A percentile compares a stretch with the other conserved stretches of the same genome.
These are phyloP conservation scores for Plasmopara viticola DNA, from an alignment of 352 stramenopile species.

Conservation along the genomic window DNA sequence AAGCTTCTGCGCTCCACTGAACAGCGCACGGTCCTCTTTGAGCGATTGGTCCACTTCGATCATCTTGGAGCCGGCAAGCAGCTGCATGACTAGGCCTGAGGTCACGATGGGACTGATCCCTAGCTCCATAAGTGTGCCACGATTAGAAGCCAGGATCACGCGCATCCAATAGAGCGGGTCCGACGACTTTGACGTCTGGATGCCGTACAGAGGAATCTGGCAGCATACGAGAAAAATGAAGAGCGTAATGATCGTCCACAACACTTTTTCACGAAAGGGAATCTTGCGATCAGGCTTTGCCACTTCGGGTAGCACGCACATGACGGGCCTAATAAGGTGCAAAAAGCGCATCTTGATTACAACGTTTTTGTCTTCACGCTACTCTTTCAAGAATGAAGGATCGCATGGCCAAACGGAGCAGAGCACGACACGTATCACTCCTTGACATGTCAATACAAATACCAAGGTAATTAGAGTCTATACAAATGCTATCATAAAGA, in stretches of 20 bases:
- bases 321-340: constrained; percentile 97
- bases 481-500: constrained; percentile 5
- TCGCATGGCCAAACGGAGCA: constrained; percentile 8
- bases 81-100: constrained; percentile 98
- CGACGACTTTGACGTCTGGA: constrained; percentile 97
- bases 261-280: constrained; percentile 98
- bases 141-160: constrained; percentile 98
- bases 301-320: constrained; percentile 98
- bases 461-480: constrained; percentile 9
- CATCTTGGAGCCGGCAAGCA: constrained; percentile 96
- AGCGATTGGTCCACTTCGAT: constrained; percentile 99
- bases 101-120: constrained; percentile 99
- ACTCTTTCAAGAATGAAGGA: constrained; percentile 36
- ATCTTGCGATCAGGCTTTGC: constrained; percentile 95
- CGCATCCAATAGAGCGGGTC: constrained; percentile 99
- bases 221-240: constrained; percentile 99
- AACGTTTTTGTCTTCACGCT: constrained; percentile 9
- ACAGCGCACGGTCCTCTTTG: constrained; percentile 98
- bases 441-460: constrained; percentile 3
- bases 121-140: constrained; percentile 97
- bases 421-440: constrained; percentile 21
- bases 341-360: constrained; percentile 90
- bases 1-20: constrained; percentile 98
- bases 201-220: constrained; percentile 99
- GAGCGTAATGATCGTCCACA: constrained; percentile 99